Evolutionary conservation across 495 filamentous ascomycete genomes (phyloP).

Genomic region (Platismatia glauca): DNA sequence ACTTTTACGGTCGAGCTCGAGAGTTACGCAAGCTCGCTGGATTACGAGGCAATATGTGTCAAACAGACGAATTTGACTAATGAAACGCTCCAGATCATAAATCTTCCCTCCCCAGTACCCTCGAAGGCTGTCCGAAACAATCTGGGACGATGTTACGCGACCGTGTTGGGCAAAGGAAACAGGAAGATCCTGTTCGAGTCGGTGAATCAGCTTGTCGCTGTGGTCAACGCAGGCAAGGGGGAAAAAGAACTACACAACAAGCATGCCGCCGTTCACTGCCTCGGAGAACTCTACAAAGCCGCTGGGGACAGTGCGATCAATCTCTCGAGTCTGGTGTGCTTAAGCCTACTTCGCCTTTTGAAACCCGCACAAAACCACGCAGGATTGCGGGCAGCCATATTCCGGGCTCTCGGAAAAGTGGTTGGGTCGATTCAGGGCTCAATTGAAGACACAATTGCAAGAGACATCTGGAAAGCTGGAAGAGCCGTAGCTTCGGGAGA

Average conservation of each 20-base stretch:
- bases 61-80: conserved; percentile 85
- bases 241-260: conserved; percentile 69
- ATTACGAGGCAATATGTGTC: conserved; percentile 67
- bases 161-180: conserved; percentile 80
- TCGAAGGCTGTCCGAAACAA: conserved; percentile 87
- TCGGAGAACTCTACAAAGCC: conserved; percentile 80
- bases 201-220: conserved; percentile 73
- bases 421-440: conserved; percentile 60
- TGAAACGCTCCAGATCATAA: conserved; percentile 84
- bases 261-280: conserved; percentile 80
- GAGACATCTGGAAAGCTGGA: conserved; percentile 90
- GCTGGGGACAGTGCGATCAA: conserved; percentile 92
- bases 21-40: conserved; percentile 65
- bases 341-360: conserved; percentile 63
- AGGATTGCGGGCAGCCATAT: conserved; percentile 75
- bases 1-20: conserved; percentile 80
- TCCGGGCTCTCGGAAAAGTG: conserved; percentile 68
- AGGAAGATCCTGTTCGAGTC: conserved; percentile 89
- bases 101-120: conserved; percentile 71
- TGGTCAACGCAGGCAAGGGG: conserved; percentile 67
- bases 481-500: conserved; percentile 67
- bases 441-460: conserved; percentile 73
- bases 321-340: conserved; percentile 63
- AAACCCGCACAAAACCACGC: conserved; percentile 75
- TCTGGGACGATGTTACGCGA: conserved; percentile 71